Evolutionary conservation across 805 yeast genomes (phyloP), one percentile per base, ranked within the genome.

Genomic region (Saccharomycopsis sp.): DNA sequence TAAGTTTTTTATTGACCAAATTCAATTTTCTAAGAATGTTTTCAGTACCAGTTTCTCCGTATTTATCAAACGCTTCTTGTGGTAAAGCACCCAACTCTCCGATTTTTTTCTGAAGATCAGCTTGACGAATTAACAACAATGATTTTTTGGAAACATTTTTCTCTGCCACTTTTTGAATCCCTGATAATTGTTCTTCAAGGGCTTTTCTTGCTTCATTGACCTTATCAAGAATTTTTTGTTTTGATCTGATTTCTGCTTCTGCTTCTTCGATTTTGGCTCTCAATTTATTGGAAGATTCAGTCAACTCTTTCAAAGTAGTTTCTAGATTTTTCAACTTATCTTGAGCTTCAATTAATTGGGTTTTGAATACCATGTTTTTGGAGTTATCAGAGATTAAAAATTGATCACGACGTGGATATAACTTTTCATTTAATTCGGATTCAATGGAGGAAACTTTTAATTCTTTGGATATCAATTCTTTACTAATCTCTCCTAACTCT

Each of bases 61-160:
- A 73, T 26, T 59, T 53, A 1, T 60, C 54, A 49, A 84, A 76
- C 0, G 92, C 87, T 40, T 83, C 87, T 52, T 87, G 96, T 0
- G 96, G 89, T 14, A 89, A 63, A 3, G 82, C 83, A n/a, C 96
- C 96, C 31, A 88, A 61, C 31, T 83, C 94, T 46, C 88, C 68
- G 23, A 87, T 78, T 52, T 74, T 82, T 44, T 69, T 72, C 48
- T 76, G 79, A 19, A 84, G 58, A 48, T 83, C 94, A 36, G 80
- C 84, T 44, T 83, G 69, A 48, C 95, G 69, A 32, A 67, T 62
- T 3, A 63, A 54, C 36, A 85, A 59, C 3, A 79, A 54, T 2
- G 81, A 66, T 48, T 76, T 82, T 51, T 72, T 79, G 17, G 27
- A 25, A 23, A 35, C 12, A 19, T 27, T 35, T 19, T 35, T 35